Conservation (phyloP, 2,329 filamentous ascomycete species). For the Teratosphaeria nubilosa region DNA sequence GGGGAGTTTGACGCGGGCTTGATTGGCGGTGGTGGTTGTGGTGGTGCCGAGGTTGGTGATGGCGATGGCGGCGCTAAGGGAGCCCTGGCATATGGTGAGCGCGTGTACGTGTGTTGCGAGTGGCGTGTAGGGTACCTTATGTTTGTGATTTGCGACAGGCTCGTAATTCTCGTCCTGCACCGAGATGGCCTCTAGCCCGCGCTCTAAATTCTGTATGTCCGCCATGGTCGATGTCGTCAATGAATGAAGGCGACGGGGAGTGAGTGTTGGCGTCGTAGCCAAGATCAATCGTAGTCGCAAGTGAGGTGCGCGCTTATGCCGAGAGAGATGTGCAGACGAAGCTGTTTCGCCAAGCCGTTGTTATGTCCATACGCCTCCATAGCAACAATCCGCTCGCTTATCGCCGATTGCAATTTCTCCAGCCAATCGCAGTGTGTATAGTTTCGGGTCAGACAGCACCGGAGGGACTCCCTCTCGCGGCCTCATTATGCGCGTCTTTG, state of each 20-base stretch:
- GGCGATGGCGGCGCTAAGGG: slow-evolving; percentile 37
- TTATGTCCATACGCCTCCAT: not conserved
- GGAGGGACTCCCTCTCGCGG: not conserved
- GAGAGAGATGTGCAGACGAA: not conserved
- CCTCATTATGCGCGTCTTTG: not conserved
- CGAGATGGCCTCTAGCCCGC: slow-evolving; percentile 80
- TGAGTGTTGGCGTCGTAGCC: not conserved
- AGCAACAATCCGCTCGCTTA: not conserved
- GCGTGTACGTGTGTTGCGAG: slow-evolving; percentile 5
- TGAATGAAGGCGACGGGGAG: slow-evolving; percentile 1
- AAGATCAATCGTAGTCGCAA: not conserved
- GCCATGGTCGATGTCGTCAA: slow-evolving; percentile 15
- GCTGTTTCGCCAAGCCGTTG: not conserved
- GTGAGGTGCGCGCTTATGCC: not conserved
- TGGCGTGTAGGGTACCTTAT: not conserved
- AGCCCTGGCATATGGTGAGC: slow-evolving; percentile 28
- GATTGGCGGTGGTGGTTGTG: slow-evolving; percentile 30
- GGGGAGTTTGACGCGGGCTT: slow-evolving; percentile 54
- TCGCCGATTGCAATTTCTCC: not conserved
- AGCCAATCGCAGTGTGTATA: not conserved
- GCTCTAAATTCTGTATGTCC: slow-evolving; percentile 67
- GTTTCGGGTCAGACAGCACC: not conserved
- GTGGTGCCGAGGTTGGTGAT: slow-evolving; percentile 36
- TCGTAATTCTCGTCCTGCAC: slow-evolving; percentile 77
- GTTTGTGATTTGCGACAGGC: slow-evolving; percentile 2